These are phyloP conservation scores for Zopfia rhizophila DNA, from an alignment of 2,329 filamentous ascomycete genomes.

Conservation along the genomic window DNA sequence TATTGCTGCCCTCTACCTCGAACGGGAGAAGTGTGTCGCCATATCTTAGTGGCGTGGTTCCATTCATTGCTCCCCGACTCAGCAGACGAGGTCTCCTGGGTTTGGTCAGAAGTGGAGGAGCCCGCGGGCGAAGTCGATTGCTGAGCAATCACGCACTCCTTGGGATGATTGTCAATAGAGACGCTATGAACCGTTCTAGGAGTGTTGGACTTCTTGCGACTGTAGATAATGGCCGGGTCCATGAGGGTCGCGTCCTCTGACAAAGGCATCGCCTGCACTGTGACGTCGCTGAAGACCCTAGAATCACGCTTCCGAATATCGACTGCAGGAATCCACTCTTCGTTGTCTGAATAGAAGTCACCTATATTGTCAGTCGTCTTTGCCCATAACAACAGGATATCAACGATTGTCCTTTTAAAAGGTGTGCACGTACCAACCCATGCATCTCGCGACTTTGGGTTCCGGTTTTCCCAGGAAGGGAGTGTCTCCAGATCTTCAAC, in stretches of 20 bases:
- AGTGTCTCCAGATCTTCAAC: no score
- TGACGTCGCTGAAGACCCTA: slow-evolving; percentile 25
- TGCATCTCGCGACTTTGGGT: no score
- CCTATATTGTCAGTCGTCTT: no score
- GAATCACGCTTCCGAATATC: slow-evolving; percentile 9
- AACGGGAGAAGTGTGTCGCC: slow-evolving; percentile 5
- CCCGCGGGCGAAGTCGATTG: slow-evolving; percentile 10
- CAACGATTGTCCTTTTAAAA: no score
- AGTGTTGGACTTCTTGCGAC: slow-evolving; percentile 21
- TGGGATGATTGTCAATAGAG: background rate
- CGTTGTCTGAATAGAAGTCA: no score
- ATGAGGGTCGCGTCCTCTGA: slow-evolving; percentile 12
- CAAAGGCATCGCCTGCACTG: slow-evolving; percentile 22
- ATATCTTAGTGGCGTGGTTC: background rate
- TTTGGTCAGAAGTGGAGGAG: background rate
- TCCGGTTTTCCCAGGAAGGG: no score
- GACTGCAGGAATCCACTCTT: no score
- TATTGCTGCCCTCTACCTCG: slow-evolving; percentile 23
- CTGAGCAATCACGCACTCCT: slow-evolving; percentile 27
- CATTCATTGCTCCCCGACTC: background rate
- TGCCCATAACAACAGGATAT: no score
- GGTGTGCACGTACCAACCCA: no score
- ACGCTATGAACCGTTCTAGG: slow-evolving; percentile 27
- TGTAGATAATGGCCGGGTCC: slow-evolving; percentile 29
- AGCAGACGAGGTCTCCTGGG: slow-evolving; percentile 1